Evolutionary conservation across 768 basidiomycete genomes (phyloP), one percentile per base, ranked within the genome.

Genomic region (Russula compacta): DNA sequence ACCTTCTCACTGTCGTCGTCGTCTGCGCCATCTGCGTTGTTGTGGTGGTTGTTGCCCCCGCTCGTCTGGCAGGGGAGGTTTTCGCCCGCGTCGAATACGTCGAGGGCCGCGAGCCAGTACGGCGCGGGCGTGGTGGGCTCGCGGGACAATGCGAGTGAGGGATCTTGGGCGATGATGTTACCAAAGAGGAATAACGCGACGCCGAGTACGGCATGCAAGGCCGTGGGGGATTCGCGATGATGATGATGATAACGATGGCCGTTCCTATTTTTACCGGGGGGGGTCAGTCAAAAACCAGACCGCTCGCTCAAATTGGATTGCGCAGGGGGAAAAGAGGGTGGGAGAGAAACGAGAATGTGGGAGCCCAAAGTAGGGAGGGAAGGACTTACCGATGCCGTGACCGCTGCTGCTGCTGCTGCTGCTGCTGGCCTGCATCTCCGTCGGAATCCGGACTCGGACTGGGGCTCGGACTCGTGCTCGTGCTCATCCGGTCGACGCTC

Each of bases 31-130:
- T 47, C 21, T 6, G 21, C 12, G 46, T 47, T 19, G 24, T 29
- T 6, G 46, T 14, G 21, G n/a, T n/a, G 1, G 24, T 29, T 29
- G 24, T 29, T 29, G 24, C 1, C 24, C 24, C 65, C 60, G 32
- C 59, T 64, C 15, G 67, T 66, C 38, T 76, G 76, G 39, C 77
- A 76, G 0, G 84, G 84, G 7, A 84, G 72, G 64, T 77, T 82
- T 67, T 87, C 84, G 47, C 84, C 85, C 7, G 80, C 82, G 71
- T 86, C 83, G 66, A 88, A 85, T 7, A 85, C 82, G 67, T 86
- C 85, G 56, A 89, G 75, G 1, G 86, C 83, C n/a, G 81, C 78
- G 40, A 84, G 77, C 81, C 83, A 87, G 69, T 85, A 87, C 0
- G 79, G 76, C 4, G 75, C 73, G 12, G 82, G 75, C 2, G 67